A percentile compares a stretch with the other conserved stretches of the same genome.
Evolutionary conservation across 169 alveolate genomes (phyloP).

Genomic region (Plasmodium cynomolgi): DNA sequence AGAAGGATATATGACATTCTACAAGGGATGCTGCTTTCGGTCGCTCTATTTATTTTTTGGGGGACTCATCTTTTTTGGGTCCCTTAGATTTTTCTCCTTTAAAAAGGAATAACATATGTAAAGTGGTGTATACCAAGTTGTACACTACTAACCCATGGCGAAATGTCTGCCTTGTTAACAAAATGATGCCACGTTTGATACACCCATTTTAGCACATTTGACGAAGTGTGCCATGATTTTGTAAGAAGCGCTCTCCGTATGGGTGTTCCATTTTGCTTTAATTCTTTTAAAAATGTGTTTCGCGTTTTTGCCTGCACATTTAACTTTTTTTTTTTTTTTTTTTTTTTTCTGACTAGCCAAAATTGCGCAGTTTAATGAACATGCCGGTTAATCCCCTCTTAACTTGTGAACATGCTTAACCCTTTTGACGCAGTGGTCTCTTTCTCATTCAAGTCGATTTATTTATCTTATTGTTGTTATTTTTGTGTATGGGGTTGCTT

Average conservation of each 20-base stretch:
- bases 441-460: background rate
- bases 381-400: background rate
- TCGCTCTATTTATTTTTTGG: slow-evolving; percentile 56
- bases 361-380: background rate
- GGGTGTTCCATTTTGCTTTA: background rate
- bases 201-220: background rate
- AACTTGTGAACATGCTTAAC: background rate
- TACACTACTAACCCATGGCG: background rate
- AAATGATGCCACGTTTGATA: background rate
- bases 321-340: background rate
- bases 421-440: background rate
- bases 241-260: background rate
- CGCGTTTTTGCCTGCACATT: background rate
- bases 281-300: background rate
- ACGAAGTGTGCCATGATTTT: background rate
- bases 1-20: slow-evolving; percentile 53
- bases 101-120: background rate
- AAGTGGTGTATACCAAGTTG: background rate
- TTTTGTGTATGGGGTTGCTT: background rate
- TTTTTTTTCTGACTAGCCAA: background rate
- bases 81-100: slow-evolving; percentile 57
- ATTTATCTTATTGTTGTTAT: background rate
- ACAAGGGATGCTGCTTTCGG: slow-evolving; percentile 51
- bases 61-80: slow-evolving; percentile 55
- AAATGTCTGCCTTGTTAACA: background rate